Evolutionary conservation across 768 basidiomycete species (phyloP).

Genomic region (Hygrophorus russula): DNA sequence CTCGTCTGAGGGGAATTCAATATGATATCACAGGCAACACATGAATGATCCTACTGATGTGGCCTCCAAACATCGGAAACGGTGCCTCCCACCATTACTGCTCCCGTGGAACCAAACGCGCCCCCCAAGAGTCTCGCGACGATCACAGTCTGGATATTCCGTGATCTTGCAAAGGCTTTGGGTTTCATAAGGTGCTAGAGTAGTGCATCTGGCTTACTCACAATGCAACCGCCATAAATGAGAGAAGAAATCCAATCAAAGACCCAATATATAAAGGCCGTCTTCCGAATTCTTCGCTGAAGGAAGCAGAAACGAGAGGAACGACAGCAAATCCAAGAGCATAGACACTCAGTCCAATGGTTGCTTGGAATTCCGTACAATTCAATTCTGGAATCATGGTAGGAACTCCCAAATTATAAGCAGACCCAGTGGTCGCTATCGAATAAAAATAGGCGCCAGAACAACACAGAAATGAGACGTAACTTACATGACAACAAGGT

Average conservation of each 20-base stretch:
- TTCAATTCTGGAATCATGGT: constrained; percentile 30
- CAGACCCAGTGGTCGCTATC: constrained; percentile 27
- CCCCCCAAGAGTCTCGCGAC: constrained; percentile 8
- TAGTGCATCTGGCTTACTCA: constrained; percentile 8
- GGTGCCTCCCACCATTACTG: constrained; percentile 11
- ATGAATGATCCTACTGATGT: constrained; percentile 6
- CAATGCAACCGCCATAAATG: constrained; percentile 21
- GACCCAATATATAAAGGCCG: constrained; percentile 34
- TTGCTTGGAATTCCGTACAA: constrained; percentile 22
- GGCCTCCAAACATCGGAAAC: constrained; percentile 10
- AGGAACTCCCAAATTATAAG: constrained; percentile 33
- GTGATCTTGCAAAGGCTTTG: constrained; percentile 10
- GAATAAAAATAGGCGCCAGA: too few relatives aligned
- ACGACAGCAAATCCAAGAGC: constrained; percentile 38
- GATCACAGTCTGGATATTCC: constrained; percentile 18
- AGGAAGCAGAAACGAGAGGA: constrained; percentile 44
- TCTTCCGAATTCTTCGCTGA: constrained; percentile 46
- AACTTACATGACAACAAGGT: too few relatives aligned
- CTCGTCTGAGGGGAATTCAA: constrained; percentile 33
- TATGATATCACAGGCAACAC: neutral
- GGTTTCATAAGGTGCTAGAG: neutral
- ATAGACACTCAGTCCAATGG: constrained; percentile 27
- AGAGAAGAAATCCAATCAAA: constrained; percentile 24
- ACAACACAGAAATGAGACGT: too few relatives aligned
- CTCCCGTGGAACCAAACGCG: constrained; percentile 11